Evolutionary conservation across 345 rosid genomes (phyloP).

Genomic region (Euphorbia pulcherrima): DNA sequence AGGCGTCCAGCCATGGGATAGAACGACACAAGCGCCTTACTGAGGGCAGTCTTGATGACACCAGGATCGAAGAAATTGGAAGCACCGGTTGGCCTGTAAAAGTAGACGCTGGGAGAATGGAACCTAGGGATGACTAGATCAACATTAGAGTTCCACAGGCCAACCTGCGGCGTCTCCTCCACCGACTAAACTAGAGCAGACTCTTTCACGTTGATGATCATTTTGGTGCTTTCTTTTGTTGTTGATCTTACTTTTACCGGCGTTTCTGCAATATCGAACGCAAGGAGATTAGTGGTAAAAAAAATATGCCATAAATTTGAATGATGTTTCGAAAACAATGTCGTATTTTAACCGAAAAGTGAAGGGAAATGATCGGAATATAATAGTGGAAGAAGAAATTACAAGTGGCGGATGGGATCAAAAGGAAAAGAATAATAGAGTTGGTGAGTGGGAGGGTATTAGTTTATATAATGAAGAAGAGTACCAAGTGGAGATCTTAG

Average conservation of each 20-base stretch:
- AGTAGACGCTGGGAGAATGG: constrained; percentile 93
- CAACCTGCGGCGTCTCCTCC: constrained; percentile 47
- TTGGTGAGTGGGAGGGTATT: neutral
- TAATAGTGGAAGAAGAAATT: neutral
- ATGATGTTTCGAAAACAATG: neutral
- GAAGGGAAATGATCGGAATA: neutral
- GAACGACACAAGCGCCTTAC: constrained; percentile 74
- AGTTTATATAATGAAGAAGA: neutral
- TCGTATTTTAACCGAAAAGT: neutral
- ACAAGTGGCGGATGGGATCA: neutral
- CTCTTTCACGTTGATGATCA: constrained; percentile 64
- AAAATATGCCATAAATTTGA: no score
- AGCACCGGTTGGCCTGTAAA: constrained; percentile 65
- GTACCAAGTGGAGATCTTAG: neutral
- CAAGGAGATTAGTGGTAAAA: neutral
- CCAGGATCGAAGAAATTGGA: constrained; percentile 60
- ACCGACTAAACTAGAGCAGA: constrained; percentile 76
- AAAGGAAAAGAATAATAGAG: neutral
- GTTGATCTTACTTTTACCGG: neutral
- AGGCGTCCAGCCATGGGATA: constrained; percentile 97
- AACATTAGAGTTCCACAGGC: constrained; percentile 83
- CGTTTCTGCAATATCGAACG: neutral
- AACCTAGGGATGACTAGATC: constrained; percentile 85
- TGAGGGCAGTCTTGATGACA: constrained; percentile 59
- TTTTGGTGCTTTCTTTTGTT: constrained; percentile 12